Conservation (phyloP, 495 filamentous ascomycete genomes). For the Ascobolus immersus region DNA sequence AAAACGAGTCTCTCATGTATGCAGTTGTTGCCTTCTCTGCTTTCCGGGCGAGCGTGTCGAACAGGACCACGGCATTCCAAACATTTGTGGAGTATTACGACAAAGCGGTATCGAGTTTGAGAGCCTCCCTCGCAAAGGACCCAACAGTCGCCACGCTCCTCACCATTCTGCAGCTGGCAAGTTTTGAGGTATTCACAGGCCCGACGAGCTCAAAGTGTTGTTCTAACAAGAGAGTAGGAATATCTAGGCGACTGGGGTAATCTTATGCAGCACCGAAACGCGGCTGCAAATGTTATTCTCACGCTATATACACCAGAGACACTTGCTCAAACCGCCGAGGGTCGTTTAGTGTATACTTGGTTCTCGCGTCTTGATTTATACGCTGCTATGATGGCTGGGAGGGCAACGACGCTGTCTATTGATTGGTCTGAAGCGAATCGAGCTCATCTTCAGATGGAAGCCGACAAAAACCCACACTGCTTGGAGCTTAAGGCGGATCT, state of each 20-base stretch:
- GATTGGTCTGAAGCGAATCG: conserved; percentile 55
- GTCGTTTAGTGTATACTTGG: conserved; percentile 54
- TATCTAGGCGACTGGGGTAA: conserved; percentile 88
- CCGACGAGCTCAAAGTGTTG: conserved; percentile 1
- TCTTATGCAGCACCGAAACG: conserved; percentile 73
- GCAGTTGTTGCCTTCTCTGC: conserved; percentile 78
- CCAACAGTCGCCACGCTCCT: conserved; percentile 48
- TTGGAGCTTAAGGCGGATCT: conserved; percentile 39
- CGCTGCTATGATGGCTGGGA: conserved; percentile 55
- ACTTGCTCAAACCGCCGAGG: conserved; percentile 39
- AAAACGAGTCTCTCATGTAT: conserved; percentile 61
- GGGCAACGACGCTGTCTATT: conserved; percentile 41
- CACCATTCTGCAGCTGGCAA: conserved; percentile 77
- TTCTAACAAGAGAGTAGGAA: conserved; percentile 34
- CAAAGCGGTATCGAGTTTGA: conserved; percentile 49
- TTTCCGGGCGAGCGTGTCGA: conserved; percentile 52
- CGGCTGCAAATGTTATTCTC: conserved; percentile 56
- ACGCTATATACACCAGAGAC: conserved; percentile 54
- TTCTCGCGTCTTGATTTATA: conserved; percentile 76
- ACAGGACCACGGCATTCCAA: conserved; percentile 41
- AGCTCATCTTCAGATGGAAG: conserved; percentile 34
- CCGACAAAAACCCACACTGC: conserved; percentile 33
- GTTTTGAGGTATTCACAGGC: conserved; percentile 48
- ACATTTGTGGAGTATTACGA: conserved; percentile 81
- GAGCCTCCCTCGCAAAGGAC: conserved; percentile 43